Evolutionary conservation across 2,329 filamentous ascomycete genomes (phyloP).

Genomic region (Beauveria bassiana): DNA sequence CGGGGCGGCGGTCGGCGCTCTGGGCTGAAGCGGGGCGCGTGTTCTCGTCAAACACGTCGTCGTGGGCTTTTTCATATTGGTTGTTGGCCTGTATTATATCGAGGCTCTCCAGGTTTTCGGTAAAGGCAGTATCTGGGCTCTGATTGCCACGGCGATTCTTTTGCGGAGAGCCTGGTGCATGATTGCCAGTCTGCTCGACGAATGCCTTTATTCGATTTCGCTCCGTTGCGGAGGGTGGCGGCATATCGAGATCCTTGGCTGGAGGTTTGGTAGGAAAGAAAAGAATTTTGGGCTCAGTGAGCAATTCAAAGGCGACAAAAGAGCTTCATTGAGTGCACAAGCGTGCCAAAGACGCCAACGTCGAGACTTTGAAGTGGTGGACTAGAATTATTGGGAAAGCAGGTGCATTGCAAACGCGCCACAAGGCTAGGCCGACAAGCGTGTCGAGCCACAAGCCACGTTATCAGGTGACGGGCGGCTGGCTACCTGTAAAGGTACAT

Average conservation of each 20-base stretch:
- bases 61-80: neutral
- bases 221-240: neutral
- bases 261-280: neutral
- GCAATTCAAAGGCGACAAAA: neutral
- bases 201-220: slow-evolving; percentile 10
- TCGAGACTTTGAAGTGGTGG: neutral
- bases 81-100: neutral
- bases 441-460: neutral
- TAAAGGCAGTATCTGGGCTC: slow-evolving; percentile 1
- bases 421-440: neutral
- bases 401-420: neutral
- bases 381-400: neutral
- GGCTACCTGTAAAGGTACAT: neutral
- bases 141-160: neutral
- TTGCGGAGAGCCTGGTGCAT: neutral
- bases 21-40: neutral
- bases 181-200: slow-evolving; percentile 1
- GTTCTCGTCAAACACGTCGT: neutral
- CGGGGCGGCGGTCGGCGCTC: neutral
- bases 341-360: neutral
- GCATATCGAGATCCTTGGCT: neutral
- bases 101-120: slow-evolving; percentile 5
- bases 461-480: neutral
- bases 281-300: neutral
- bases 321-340: neutral